Evolutionary conservation across 2,329 filamentous ascomycete genomes (phyloP).

Genomic region (Monilinia fructigena): DNA sequence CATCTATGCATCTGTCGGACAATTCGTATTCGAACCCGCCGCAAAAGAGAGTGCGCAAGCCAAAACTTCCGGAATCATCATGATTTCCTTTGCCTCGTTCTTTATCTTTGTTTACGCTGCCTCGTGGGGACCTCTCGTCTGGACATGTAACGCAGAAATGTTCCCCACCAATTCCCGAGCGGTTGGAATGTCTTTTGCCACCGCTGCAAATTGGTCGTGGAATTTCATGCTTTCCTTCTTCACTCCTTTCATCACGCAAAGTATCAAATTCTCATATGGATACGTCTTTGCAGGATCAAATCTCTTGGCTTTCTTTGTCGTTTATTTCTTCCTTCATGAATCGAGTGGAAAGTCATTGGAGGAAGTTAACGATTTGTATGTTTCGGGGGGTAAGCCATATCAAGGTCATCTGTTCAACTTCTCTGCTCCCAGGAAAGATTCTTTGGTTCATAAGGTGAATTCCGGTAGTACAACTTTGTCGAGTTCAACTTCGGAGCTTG

Average conservation of each 20-base stretch:
- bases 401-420: conserved; percentile 23
- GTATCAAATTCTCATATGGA: conserved; percentile 68
- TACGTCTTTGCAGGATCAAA: conserved; percentile 76
- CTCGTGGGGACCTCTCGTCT: conserved; percentile 69
- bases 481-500: no score
- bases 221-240: conserved; percentile 76
- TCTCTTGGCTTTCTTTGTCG: conserved; percentile 59
- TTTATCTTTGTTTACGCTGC: conserved; percentile 71
- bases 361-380: conserved; percentile 36
- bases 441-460: no score
- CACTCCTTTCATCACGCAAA: conserved; percentile 72
- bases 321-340: conserved; percentile 78
- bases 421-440: neutral
- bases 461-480: no score
- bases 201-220: conserved; percentile 66
- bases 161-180: conserved; percentile 64
- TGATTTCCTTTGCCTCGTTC: conserved; percentile 72
- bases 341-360: conserved; percentile 44
- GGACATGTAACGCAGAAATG: conserved; percentile 66
- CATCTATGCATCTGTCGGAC: conserved; percentile 54
- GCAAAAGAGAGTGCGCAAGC: conserved; percentile 43
- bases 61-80: conserved; percentile 59
- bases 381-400: conserved; percentile 42
- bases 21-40: conserved; percentile 47
- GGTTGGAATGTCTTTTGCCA: conserved; percentile 59